Evolutionary conservation across 2,329 filamentous ascomycete species (phyloP).

Genomic region (Phaeosphaeriaceae sp.): DNA sequence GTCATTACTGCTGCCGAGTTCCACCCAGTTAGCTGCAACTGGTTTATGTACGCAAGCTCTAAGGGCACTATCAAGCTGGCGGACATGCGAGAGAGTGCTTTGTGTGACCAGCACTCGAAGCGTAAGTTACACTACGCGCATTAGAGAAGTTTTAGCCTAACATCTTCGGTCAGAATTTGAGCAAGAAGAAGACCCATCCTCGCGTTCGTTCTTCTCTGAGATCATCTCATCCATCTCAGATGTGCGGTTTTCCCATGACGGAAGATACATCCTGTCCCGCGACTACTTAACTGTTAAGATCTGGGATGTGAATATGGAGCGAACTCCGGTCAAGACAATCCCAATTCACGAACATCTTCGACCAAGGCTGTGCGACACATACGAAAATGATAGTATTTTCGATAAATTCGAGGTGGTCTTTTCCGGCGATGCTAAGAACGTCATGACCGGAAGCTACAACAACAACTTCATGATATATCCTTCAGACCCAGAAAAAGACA

Average conservation of each 20-base stretch:
- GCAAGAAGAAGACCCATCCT: constrained; percentile 95
- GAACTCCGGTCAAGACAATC: constrained; percentile 96
- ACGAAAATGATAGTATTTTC: constrained; percentile 99
- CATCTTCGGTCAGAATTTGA: constrained; percentile 76
- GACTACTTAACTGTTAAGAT: constrained; percentile 99
- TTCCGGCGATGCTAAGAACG: constrained; percentile 96
- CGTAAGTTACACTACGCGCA: constrained; percentile 62
- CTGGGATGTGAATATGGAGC: constrained; percentile 99
- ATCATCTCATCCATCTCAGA: constrained; percentile 99
- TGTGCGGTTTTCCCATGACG: constrained; percentile 95
- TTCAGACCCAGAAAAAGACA: constrained; percentile 92
- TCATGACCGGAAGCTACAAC: constrained; percentile 99
- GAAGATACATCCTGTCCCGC: constrained; percentile 93
- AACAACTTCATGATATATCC: constrained; percentile 99
- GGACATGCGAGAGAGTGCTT: constrained; percentile 95
- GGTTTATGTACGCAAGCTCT: constrained; percentile 99
- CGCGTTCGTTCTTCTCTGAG: constrained; percentile 98
- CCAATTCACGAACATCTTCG: constrained; percentile 97
- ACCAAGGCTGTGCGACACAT: constrained; percentile 93
- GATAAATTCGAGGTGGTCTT: constrained; percentile 99
- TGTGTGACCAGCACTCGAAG: constrained; percentile 96
- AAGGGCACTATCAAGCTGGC: constrained; percentile 99
- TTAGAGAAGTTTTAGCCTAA: not conserved
- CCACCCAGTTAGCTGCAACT: constrained; percentile 96
- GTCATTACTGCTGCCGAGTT: constrained; percentile 99